A percentile compares a stretch with the other conserved stretches of the same genome.
Evolutionary conservation across 106 monocot species (phyloP).

Genomic region (Iris macrosiphon): DNA sequence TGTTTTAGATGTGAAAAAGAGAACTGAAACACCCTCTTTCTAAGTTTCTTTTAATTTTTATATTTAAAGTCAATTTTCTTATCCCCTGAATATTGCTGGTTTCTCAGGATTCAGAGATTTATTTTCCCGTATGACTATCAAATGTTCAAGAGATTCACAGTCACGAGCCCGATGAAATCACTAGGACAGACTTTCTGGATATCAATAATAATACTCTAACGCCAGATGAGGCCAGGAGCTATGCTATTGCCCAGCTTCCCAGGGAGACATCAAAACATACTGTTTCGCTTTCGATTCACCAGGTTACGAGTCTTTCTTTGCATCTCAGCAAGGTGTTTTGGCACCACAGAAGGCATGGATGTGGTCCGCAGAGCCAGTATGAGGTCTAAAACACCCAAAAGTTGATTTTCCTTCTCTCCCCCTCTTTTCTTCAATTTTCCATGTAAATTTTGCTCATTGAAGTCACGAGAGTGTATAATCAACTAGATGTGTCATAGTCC

Average conservation of each 20-base stretch:
- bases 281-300: constrained; percentile 89
- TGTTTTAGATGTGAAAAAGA: too few relatives aligned
- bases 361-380: constrained; percentile 80
- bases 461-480: constrained; percentile 8
- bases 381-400: constrained; percentile 27
- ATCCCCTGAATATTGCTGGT: too few relatives aligned
- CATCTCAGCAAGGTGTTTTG: constrained; percentile 68
- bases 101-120: constrained; percentile 68
- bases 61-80: too few relatives aligned
- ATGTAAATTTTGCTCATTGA: neutral
- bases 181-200: constrained; percentile 44
- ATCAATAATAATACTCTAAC: constrained; percentile 41
- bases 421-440: neutral
- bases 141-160: constrained; percentile 78
- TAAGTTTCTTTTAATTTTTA: too few relatives aligned
- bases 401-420: constrained; percentile 1
- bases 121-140: constrained; percentile 79
- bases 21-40: too few relatives aligned
- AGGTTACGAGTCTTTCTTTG: constrained; percentile 89
- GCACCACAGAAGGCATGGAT: constrained; percentile 77
- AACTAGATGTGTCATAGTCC: constrained; percentile 7
- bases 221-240: constrained; percentile 72
- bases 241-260: constrained; percentile 62
- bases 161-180: constrained; percentile 42
- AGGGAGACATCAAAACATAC: constrained; percentile 76